Evolutionary conservation across 805 yeast genomes (phyloP).

Genomic region (Spathaspora gorwiae): DNA sequence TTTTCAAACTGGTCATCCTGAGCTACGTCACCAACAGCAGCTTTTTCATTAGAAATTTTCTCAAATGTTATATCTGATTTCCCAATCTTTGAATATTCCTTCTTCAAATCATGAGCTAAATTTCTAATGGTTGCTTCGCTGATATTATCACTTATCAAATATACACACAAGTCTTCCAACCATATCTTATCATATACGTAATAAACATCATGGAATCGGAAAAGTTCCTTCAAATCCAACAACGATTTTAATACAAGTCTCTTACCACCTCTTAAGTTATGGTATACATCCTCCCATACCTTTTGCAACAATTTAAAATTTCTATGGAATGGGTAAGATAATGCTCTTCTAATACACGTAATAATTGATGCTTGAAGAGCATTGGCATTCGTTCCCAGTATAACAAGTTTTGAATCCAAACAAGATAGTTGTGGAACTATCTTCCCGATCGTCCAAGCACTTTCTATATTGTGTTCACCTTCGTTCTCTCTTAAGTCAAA

Average conservation of each 20-base stretch:
- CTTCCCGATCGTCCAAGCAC: slow-evolving; percentile 93
- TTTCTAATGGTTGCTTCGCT: slow-evolving; percentile 55
- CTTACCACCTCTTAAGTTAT: slow-evolving; percentile 63
- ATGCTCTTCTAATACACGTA: slow-evolving; percentile 66
- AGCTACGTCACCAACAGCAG: not conserved
- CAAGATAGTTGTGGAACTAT: slow-evolving; percentile 72
- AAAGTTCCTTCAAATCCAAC: slow-evolving; percentile 62
- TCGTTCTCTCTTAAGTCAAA: slow-evolving; percentile 74
- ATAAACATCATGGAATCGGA: slow-evolving; percentile 78
- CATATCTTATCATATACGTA: slow-evolving; percentile 77
- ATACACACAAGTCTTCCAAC: slow-evolving; percentile 71
- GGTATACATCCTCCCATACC: slow-evolving; percentile 75
- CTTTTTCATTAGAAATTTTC: slow-evolving; percentile 26
- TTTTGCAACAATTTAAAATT: slow-evolving; percentile 53
- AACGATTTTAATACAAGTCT: slow-evolving; percentile 57
- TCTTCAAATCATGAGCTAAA: slow-evolving; percentile 61
- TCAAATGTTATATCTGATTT: slow-evolving; percentile 55
- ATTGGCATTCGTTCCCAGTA: slow-evolving; percentile 12
- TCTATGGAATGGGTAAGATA: slow-evolving; percentile 77
- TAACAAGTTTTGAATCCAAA: slow-evolving; percentile 56
- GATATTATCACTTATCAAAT: slow-evolving; percentile 62
- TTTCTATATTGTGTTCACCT: slow-evolving; percentile 71
- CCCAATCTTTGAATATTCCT: slow-evolving; percentile 31
- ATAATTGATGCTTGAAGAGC: slow-evolving; percentile 51
- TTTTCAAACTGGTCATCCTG: slow-evolving; percentile 8